phyloP scores from a whole-genome alignment of 257 asterid genomes.

The Solanum raphanifolium region DNA sequence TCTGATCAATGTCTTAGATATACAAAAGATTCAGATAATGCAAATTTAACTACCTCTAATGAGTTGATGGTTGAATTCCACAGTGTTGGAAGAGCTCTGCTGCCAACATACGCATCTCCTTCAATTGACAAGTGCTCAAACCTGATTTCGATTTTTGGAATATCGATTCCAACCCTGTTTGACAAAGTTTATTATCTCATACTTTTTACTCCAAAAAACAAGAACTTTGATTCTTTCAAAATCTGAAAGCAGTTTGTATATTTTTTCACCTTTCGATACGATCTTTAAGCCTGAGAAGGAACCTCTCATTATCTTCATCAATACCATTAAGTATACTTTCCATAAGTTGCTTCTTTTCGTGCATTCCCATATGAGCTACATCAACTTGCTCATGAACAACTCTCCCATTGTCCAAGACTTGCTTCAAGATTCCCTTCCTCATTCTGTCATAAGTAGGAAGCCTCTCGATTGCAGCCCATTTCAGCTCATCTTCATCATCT shows the following conservation, averaged over 20 bases:
- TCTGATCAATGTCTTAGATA: neutral
- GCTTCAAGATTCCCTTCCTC: constrained; percentile 54
- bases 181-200: neutral
- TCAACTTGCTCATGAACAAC: constrained; percentile 56
- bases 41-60: constrained; percentile 36
- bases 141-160: constrained; percentile 57
- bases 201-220: neutral
- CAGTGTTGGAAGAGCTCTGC: constrained; percentile 82
- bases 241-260: neutral
- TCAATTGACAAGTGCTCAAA: constrained; percentile 55
- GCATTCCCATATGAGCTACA: constrained; percentile 42
- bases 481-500: constrained; percentile 68
- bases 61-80: constrained; percentile 50
- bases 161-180: constrained; percentile 53
- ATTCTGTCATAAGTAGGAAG: constrained; percentile 74
- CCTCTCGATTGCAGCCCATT: constrained; percentile 82
- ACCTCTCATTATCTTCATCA: constrained; percentile 65
- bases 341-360: constrained; percentile 59
- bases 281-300: constrained; percentile 48
- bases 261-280: constrained; percentile 46
- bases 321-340: constrained; percentile 47
- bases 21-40: neutral
- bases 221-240: neutral
- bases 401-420: constrained; percentile 55
- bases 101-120: constrained; percentile 62